Conservation (phyloP, 139 green algal species). For the Bryopsis sp. region DNA sequence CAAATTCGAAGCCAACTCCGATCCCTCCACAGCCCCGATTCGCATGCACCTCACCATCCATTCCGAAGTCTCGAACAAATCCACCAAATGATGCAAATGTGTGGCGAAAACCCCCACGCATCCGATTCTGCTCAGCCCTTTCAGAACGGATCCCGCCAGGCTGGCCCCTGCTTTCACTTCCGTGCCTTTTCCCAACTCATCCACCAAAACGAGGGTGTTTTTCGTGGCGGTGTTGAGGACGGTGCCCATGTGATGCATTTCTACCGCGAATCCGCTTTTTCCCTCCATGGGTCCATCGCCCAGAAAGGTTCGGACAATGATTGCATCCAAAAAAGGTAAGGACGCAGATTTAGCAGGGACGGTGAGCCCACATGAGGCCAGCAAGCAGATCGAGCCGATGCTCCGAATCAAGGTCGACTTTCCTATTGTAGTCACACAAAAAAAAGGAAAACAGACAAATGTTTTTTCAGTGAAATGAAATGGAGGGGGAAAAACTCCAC, state of each 20-base stretch:
- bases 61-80: not conserved
- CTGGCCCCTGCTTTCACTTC: conserved; percentile 59
- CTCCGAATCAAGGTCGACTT: conserved; percentile 83
- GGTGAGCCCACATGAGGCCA: conserved; percentile 67
- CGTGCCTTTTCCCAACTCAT: conserved; percentile 91
- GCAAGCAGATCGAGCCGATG: conserved; percentile 55
- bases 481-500: not conserved
- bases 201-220: conserved; percentile 64
- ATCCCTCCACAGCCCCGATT: not conserved
- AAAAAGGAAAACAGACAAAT: not conserved
- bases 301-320: conserved; percentile 72
- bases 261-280: conserved; percentile 72
- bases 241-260: conserved; percentile 66
- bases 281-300: conserved; percentile 73
- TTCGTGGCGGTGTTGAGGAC: conserved; percentile 38
- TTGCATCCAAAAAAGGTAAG: conserved; percentile 49
- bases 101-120: conserved; percentile 80
- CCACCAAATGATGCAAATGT: conserved; percentile 60
- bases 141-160: conserved; percentile 55
- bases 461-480: not conserved
- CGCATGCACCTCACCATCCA: not conserved
- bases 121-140: conserved; percentile 34
- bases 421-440: conserved; percentile 29
- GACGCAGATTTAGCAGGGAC: conserved; percentile 39
- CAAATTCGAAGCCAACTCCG: too few species aligned